Conservation (phyloP, 176 grass and related monocot genomes). For the Phoenix roebelenii region DNA sequence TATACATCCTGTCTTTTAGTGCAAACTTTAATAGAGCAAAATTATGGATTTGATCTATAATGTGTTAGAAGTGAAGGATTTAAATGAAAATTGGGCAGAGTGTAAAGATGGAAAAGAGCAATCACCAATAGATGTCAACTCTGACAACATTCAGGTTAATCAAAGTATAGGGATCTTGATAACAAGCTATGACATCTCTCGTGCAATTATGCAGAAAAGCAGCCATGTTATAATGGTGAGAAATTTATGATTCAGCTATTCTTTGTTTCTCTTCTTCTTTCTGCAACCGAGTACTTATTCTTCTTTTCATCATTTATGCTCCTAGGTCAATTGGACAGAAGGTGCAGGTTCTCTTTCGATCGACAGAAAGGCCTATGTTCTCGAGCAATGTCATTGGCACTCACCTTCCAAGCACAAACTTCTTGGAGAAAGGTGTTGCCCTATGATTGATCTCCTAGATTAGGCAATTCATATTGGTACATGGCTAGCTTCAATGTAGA, state of each 20-base stretch:
- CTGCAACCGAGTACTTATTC: background rate
- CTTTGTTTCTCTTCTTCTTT: background rate
- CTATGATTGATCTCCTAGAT: too few relatives aligned
- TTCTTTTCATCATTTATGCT: too few relatives aligned
- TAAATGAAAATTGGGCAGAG: background rate
- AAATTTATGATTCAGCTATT: background rate
- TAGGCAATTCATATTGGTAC: too few relatives aligned
- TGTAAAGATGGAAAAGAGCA: background rate
- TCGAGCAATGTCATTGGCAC: slow-evolving; percentile 18
- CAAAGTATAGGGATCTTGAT: background rate
- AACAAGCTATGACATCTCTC: background rate
- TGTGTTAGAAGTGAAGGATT: background rate
- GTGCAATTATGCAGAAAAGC: background rate
- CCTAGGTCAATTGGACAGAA: slow-evolving; percentile 9
- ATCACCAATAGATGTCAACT: slow-evolving; percentile 5
- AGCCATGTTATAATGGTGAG: slow-evolving; percentile 7
- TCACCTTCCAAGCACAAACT: slow-evolving; percentile 10
- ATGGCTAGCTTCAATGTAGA: too few relatives aligned
- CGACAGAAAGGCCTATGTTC: background rate
- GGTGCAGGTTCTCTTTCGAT: background rate
- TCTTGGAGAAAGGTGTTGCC: background rate
- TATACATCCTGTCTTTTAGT: too few relatives aligned
- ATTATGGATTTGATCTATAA: too few relatives aligned
- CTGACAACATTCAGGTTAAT: background rate
- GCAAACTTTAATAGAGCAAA: too few relatives aligned